A percentile compares a stretch with the other conserved stretches of the same genome.
Evolutionary conservation across 2,329 filamentous ascomycete species (phyloP).

Genomic region (Taxawa tesnikishii): DNA sequence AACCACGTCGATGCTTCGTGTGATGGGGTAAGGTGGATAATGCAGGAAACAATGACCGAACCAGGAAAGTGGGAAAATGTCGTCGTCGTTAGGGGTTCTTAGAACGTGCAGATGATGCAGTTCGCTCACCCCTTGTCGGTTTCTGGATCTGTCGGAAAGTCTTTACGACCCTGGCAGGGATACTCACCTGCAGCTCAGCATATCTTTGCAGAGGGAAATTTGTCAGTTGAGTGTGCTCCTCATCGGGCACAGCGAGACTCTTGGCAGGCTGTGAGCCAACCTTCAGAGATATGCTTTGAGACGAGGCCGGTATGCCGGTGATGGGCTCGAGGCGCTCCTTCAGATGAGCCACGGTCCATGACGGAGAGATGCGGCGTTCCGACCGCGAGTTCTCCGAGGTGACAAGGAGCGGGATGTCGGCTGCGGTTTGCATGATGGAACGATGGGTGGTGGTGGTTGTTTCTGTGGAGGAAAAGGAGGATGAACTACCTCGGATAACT

Average conservation of each 20-base stretch:
- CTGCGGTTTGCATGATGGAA: slow-evolving; percentile 32
- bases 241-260: slow-evolving; percentile 56
- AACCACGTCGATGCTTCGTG: too few species aligned
- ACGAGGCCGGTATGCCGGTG: slow-evolving; percentile 75
- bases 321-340: slow-evolving; percentile 84
- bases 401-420: slow-evolving; percentile 65
- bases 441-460: too few species aligned
- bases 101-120: too few species aligned
- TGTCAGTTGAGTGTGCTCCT: slow-evolving; percentile 55
- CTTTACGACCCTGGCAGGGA: too few species aligned
- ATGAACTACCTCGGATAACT: too few species aligned
- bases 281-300: slow-evolving; percentile 65
- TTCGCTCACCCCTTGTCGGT: too few species aligned
- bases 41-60: too few species aligned
- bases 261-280: slow-evolving; percentile 49
- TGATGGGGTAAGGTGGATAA: too few species aligned
- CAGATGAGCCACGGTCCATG: slow-evolving; percentile 77
- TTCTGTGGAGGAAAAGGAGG: too few species aligned
- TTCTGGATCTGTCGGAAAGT: too few species aligned
- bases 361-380: slow-evolving; percentile 82
- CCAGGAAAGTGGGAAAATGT: too few species aligned
- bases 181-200: slow-evolving; percentile 68
- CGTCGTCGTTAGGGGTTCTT: too few species aligned
- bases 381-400: slow-evolving; percentile 66
- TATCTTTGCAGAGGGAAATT: slow-evolving; percentile 59